Base-by-base conservation (phyloP, 805 yeast genomes). In the Ogataea henricii region DNA sequence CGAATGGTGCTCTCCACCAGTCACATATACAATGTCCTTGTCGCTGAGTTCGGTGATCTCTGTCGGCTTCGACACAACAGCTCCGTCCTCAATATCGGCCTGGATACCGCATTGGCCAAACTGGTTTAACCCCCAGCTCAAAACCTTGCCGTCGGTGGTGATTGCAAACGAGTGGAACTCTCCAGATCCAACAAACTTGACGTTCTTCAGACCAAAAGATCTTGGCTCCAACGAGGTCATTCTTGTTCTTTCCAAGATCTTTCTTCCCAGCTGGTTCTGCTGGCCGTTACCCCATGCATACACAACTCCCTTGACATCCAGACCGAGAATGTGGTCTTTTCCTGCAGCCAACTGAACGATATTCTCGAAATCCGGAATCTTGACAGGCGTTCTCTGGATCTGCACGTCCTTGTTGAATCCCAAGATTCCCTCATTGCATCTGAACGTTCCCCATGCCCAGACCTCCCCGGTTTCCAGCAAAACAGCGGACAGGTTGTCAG, bases 231-330 rank as follows among this genome's bases (percentile, higher is more conserved):
- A 73, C 2, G 89, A 81, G 51, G 82, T 78, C 60, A 77, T 77
- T 68, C 87, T 78, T 56, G 83, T 89, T 69, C 88, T 87, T 69
- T 82, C 97, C 68, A 83, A 63, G 20, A 91, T 82, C 60, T 83
- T 84, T 62, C 96, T 80, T 18, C 98, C 99, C 55, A 94, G 75
- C 71, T 94, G 98, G 68, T 76, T 82, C 62, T 89, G 96, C 60
- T 91, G 96, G 21, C 97, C 97, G 64, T 89, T 87, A 56, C 99
- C 99, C 99, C 99, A 94, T 0, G 98, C 91, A 62, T 79, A 89
- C 1, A 91, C 97, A 45, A 83, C 76, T 48, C 99, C 99, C 60
- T 81, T 84, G 21, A 79, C 71, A 64, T 91, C 96, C 30, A 94
- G 72, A 20, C 95, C 94, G 40, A 94, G 65, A 30, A 94, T 65